These are phyloP conservation scores for Coemansia sp. DNA, from an alignment of 192 early-diverging fungal species.

Conservation along the genomic window DNA sequence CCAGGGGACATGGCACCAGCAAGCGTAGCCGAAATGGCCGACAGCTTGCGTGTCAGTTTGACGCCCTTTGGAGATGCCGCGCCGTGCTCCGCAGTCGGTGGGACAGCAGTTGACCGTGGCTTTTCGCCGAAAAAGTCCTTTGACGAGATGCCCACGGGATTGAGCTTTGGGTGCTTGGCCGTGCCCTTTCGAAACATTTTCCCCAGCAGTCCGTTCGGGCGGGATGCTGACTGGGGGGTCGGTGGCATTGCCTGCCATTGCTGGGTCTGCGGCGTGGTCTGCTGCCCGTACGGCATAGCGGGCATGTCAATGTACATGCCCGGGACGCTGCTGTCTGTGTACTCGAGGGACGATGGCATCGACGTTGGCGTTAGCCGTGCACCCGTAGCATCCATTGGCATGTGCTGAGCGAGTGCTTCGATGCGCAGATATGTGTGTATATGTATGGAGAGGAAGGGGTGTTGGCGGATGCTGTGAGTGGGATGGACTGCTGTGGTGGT, in stretches of 20 bases:
- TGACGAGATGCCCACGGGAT: constrained; percentile 45
- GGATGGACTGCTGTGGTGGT: too few species aligned
- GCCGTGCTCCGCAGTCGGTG: background rate
- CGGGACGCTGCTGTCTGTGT: background rate
- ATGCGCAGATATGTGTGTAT: background rate
- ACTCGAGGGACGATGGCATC: constrained; percentile 15
- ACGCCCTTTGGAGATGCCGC: constrained; percentile 13
- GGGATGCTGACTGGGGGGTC: constrained; percentile 4
- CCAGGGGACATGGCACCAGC: background rate
- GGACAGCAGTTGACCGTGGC: constrained; percentile 5
- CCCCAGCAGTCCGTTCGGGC: constrained; percentile 27
- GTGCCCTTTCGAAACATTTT: constrained; percentile 49
- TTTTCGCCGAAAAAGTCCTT: constrained; percentile 34
- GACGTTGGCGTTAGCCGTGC: constrained; percentile 4
- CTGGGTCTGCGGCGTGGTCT: constrained; percentile 6
- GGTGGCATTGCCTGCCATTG: constrained; percentile 7
- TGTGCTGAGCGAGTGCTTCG: background rate
- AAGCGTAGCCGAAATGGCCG: constrained; percentile 11
- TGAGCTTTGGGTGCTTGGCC: constrained; percentile 40
- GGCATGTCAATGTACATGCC: background rate
- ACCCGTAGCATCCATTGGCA: constrained; percentile 1
- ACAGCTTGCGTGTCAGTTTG: constrained; percentile 31
- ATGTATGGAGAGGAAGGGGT: background rate
- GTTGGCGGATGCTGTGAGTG: background rate
- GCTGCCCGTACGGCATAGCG: constrained; percentile 4